Base-by-base conservation (phyloP, 2,329 filamentous ascomycete species). In the Diaporthe caulivora region DNA sequence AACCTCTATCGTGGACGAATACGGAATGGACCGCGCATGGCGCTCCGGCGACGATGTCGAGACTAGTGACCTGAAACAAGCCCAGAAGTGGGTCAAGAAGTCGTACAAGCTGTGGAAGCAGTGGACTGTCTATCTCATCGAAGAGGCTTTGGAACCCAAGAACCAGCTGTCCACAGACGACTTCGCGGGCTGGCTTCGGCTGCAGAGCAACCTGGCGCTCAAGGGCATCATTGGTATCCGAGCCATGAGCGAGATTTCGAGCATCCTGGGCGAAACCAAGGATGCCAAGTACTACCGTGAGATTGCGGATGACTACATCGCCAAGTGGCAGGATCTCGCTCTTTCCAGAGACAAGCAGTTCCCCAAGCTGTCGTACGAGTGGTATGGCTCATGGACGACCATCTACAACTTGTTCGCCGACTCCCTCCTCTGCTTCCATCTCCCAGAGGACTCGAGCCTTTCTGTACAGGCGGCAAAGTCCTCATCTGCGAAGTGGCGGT, bases 311-410 rank as follows among this genome's bases (percentile, higher is more conserved):
- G 85, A 85, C 10, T 94, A 94, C 78, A 89, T 95, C 76, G 85
- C 87, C 71, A 92, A 92, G 78, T 95, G 93, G 93, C 89, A 94
- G 79, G 87, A 90, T 64, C 89, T 89, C 74, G 93, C 89, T 68
- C 90, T 94, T 78, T 93, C 92, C 8, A 87, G 92, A 40, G 93
- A 95, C 78, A 87, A 89, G 58, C 90, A 90, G 0, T 93, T 95
- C 79, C 92, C 93, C 37, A 95, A 95, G 81, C 84, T 96, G 40
- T 91, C 93, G 4, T 96, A 96, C 80, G 89, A 94, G 75, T 95
- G 93, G 93, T 93, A 93, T 76, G 93, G 93, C 18, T 94, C 92
- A 67, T 95, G 93, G 93, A 95, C 93, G 9, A 95, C 93, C 0
- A 86, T 95, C 29, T 95, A 95, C 82, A 94, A 94, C 76, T 87